Base-by-base conservation (phyloP, 2,329 filamentous ascomycete species). In the Colletotrichum sp. region DNA sequence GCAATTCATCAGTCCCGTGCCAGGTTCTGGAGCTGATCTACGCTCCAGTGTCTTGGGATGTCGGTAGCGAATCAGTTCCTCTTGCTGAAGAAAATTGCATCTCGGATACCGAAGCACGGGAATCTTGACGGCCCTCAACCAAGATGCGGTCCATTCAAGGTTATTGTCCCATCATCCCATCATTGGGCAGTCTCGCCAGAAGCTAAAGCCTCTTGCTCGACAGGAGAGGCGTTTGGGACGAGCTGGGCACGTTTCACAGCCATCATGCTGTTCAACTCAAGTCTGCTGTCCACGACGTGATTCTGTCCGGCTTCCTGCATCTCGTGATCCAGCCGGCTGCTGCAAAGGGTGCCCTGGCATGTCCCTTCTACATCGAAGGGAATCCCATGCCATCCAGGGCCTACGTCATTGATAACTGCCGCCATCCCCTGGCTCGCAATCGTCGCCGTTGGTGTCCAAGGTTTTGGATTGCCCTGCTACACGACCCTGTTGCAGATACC, bases 191-290 rank as follows among this genome's bases (percentile, higher is more conserved):
- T 70, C 67, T 62, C 39, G 36, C 56, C n/a, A 32, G 55, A 39
- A 73, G 55, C 55, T 22, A n/a, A 34, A 73, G 65, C 34, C 55
- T n/a, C 36, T 61, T 36, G 36, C 22, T 30, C 30, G 39, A 22
- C 16, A 48, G 28, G n/a, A 48, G 32, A 16, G 58, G 25, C 34
- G 66, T 62, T 56, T 69, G 55, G 71, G 66, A 56, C 66, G 39
- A 64, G 56, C 56, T 70, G 58, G 25, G 34, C 60, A 62, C 32
- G 66, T 73, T 73, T 69, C 66, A 73, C 27, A 28, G 22, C 9
- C 25, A 30, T 66, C 22, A 58, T 60, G 60, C 60, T 30, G 66
- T 74, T 70, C 66, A 48, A 71, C 66, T 66, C 71, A 74, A 71
- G n/a, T 71, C 34, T 58, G 25, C 32, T 22, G 22, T 62, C n/a